phyloP scores from a whole-genome alignment of 352 stramenopile genomes.

The Pythium coloratum region DNA sequence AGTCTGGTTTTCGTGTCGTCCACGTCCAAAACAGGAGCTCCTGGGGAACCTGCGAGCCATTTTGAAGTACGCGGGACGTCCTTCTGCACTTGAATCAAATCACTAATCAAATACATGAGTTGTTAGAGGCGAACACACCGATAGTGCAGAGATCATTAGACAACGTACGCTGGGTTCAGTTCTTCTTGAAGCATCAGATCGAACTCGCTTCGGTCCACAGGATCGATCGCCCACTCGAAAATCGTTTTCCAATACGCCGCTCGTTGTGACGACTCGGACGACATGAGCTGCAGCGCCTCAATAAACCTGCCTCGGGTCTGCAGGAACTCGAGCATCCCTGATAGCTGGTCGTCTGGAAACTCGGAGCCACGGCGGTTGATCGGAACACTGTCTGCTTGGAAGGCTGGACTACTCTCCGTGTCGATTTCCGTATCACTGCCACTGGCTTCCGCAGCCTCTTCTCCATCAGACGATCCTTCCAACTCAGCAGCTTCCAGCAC shows the following conservation, averaged over 20 bases:
- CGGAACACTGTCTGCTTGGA: background rate
- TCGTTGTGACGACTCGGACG: constrained; percentile 47
- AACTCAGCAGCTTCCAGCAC: constrained; percentile 13
- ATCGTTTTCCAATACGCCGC: constrained; percentile 63
- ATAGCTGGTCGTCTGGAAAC: constrained; percentile 45
- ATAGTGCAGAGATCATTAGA: background rate
- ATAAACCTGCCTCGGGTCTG: constrained; percentile 64
- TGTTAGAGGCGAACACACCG: background rate
- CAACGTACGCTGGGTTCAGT: constrained; percentile 56
- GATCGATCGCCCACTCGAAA: constrained; percentile 61
- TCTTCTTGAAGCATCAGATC: constrained; percentile 27
- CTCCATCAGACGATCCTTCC: constrained; percentile 28
- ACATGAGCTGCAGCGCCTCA: constrained; percentile 75
- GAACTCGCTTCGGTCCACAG: constrained; percentile 16
- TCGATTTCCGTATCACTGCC: constrained; percentile 15
- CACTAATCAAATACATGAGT: constrained; percentile 29
- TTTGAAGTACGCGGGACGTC: constrained; percentile 79
- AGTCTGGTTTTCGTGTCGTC: constrained; percentile 36
- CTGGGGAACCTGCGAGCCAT: constrained; percentile 63
- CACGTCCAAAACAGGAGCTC: constrained; percentile 49
- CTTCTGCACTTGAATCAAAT: constrained; percentile 74
- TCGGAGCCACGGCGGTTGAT: constrained; percentile 7
- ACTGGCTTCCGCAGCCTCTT: constrained; percentile 20
- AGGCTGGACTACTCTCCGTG: background rate
- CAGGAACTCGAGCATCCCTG: constrained; percentile 61